These are phyloP conservation scores for Artemisia tridentata DNA, from an alignment of 129 eudicot species.

Conservation along the genomic window DNA sequence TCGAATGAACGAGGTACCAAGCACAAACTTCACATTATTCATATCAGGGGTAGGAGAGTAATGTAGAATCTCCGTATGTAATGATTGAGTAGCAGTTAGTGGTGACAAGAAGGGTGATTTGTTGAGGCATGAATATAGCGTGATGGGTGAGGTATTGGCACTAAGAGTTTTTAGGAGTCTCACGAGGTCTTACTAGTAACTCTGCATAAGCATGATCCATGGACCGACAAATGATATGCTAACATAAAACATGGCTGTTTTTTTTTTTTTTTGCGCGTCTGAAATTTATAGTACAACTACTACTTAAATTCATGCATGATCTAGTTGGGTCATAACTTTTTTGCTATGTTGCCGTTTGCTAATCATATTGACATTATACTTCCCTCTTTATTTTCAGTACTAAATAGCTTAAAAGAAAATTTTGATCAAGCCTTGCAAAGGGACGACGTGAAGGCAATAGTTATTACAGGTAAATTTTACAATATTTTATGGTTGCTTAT, in stretches of 20 bases:
- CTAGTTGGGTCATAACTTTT: no score
- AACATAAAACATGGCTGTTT: no score
- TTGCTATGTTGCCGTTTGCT: no score
- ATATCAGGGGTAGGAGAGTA: neutral
- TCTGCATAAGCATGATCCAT: no score
- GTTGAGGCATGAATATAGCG: constrained; percentile 26
- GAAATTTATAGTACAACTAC: no score
- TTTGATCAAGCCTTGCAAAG: constrained; percentile 74
- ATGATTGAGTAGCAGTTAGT: neutral
- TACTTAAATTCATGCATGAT: no score
- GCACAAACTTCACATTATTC: no score
- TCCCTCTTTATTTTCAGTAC: constrained; percentile 45
- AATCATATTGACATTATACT: neutral
- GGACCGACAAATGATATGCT: no score
- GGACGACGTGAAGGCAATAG: constrained; percentile 94
- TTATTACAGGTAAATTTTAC: constrained; percentile 65
- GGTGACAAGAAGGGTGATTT: constrained; percentile 11
- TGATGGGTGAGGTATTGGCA: constrained; percentile 1
- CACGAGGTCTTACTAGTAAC: no score
- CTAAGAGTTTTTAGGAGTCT: no score
- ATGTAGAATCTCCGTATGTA: constrained; percentile 7
- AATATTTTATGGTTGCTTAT: constrained; percentile 10
- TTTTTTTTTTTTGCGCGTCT: no score
- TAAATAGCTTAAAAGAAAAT: constrained; percentile 66
- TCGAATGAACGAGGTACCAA: neutral